Evolutionary conservation across 208 protist species (phyloP), one percentile per base, ranked within the genome.

Genomic region (Blastocrithidia nonstop): DNA sequence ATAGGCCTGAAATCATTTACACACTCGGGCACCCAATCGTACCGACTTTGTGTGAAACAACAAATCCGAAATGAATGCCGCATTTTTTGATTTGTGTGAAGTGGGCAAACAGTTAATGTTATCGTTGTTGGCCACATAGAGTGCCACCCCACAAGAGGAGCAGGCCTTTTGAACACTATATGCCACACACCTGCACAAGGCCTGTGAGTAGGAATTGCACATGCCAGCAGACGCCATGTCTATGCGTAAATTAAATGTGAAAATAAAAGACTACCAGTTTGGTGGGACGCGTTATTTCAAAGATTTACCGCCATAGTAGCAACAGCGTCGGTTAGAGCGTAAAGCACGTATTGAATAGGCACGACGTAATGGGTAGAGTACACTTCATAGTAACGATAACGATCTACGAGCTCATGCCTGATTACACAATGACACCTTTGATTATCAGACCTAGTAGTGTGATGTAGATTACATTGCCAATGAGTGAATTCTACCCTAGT

Each of bases 191-290:
- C 48, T 90, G 13, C 51, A 61, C 50, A 21, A 46, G 4, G 47
- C 63, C 2, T 83, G 65, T 45, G 39, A 50, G 13, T 46, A 61
- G 15, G 68, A 79, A 54, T 61, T 86, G 20, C 23, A 55, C 23
- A 85, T 91, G 70, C 78, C 74, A 6, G 17, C 15, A 3, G 65
- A 72, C 7, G 69, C 76, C 11, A 77, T 94, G 39, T 66, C 76
- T 4, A 56, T 94, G 43, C 57, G 44, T 16, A 94, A 94, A 44
- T 58, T 94, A 1, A 90, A 90, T 38, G 74, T 94, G 5, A 94
- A 94, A 56, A 43, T 94, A 28, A 91, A 89, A 52, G 86, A 94
- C 56, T 94, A 73, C 53, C 65, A 66, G 43, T 91, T 91, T 74
- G 86, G 86, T 19, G 82, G 86, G 17, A 88, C 86, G 25, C 71